Percentiles rank a stretch among this genome's conserved stretches.
Evolutionary conservation across 495 filamentous ascomycete species (phyloP).

Genomic region (Lasiosphaeria miniovina): DNA sequence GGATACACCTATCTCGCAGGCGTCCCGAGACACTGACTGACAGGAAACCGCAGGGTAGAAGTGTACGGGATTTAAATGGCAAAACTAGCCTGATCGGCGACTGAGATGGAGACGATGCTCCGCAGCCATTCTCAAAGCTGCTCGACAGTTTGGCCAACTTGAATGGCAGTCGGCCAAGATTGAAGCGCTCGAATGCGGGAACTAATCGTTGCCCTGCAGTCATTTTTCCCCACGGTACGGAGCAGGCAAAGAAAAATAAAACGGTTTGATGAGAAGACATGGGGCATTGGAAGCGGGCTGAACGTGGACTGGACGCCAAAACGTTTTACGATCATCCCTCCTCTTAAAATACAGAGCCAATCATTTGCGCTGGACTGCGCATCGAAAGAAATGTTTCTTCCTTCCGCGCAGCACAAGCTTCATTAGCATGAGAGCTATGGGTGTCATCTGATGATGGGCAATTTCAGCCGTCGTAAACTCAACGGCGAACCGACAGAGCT

Average conservation of each 20-base stretch:
- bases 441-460: neutral
- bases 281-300: slow-evolving; percentile 16
- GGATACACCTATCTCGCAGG: no score
- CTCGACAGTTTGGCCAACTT: neutral
- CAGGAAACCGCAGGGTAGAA: no score
- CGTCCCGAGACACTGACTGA: no score
- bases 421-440: slow-evolving; percentile 19
- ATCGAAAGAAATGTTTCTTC: neutral
- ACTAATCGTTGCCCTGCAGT: slow-evolving; percentile 7
- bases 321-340: slow-evolving; percentile 21
- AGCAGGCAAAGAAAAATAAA: neutral
- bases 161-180: neutral
- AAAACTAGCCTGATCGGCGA: no score
- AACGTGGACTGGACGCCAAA: slow-evolving; percentile 6
- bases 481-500: no score
- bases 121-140: neutral
- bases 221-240: neutral
- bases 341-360: neutral
- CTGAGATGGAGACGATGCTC: neutral
- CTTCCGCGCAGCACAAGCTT: neutral
- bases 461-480: slow-evolving; percentile 14
- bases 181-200: slow-evolving; percentile 7
- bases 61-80: no score
- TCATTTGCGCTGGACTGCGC: neutral
- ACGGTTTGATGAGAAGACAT: slow-evolving; percentile 5